Evolutionary conservation across 306 rosid species (phyloP).

Genomic region (Lupinus albus): DNA sequence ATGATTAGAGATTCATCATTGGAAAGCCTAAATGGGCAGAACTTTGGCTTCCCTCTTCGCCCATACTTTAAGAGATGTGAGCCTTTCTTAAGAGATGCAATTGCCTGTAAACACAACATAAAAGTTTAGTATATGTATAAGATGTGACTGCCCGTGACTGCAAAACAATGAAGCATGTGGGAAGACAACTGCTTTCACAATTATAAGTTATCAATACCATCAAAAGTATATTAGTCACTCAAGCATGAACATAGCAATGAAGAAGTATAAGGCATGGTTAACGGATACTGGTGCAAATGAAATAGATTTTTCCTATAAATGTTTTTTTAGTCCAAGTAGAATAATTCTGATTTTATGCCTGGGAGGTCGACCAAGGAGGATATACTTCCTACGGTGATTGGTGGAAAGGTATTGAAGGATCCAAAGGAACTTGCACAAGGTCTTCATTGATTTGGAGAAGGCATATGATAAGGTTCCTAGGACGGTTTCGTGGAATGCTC

Average conservation of each 20-base stretch:
- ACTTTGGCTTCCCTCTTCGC: slow-evolving; percentile 95
- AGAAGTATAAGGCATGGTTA: neutral
- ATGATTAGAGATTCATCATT: slow-evolving; percentile 81
- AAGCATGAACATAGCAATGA: slow-evolving; percentile 8
- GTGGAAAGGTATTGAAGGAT: too few relatives aligned
- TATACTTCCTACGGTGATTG: too few relatives aligned
- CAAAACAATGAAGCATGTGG: slow-evolving; percentile 32
- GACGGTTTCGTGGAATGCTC: too few relatives aligned
- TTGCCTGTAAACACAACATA: slow-evolving; percentile 58
- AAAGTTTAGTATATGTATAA: slow-evolving; percentile 25
- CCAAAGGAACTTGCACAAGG: too few relatives aligned
- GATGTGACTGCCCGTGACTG: slow-evolving; percentile 24
- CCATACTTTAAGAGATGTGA: slow-evolving; percentile 88
- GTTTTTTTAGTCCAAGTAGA: too few relatives aligned
- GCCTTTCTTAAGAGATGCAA: slow-evolving; percentile 89
- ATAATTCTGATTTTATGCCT: too few relatives aligned
- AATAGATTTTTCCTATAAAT: neutral
- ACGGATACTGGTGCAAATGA: slow-evolving; percentile 4
- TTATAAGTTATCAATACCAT: neutral
- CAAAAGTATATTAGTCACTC: neutral
- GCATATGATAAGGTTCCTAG: too few relatives aligned
- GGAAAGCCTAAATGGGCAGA: slow-evolving; percentile 94
- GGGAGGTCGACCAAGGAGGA: too few relatives aligned
- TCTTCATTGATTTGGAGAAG: too few relatives aligned
- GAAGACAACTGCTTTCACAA: slow-evolving; percentile 32